Evolutionary conservation across 805 yeast species (phyloP).

Genomic region (Metschnikowia baotianmanensis): DNA sequence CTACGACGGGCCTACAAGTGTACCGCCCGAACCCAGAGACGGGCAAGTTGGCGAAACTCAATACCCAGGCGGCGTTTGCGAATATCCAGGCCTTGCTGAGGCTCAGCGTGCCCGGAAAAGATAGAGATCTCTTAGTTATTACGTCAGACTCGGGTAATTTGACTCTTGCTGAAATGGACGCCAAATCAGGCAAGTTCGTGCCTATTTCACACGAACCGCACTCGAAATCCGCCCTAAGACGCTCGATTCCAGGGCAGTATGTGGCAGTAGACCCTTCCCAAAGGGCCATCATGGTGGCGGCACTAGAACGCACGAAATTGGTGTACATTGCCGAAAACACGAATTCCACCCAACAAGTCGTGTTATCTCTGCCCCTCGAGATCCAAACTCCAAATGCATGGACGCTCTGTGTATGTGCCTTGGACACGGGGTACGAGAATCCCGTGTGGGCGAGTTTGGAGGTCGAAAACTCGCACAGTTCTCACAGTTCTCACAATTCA

Average conservation of each 20-base stretch:
- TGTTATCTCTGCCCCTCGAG: slow-evolving; percentile 73
- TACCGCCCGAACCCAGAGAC: slow-evolving; percentile 51
- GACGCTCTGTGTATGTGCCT: slow-evolving; percentile 52
- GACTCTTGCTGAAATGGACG: slow-evolving; percentile 48
- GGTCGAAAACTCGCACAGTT: no score
- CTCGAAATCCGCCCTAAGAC: slow-evolving; percentile 70
- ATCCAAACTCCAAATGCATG: slow-evolving; percentile 50
- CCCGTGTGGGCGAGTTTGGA: slow-evolving; percentile 86
- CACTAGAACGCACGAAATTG: slow-evolving; percentile 72
- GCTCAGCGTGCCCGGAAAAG: slow-evolving; percentile 52
- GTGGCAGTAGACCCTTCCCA: slow-evolving; percentile 68
- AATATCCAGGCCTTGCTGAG: slow-evolving; percentile 52
- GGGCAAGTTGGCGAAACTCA: slow-evolving; percentile 50
- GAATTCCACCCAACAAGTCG: slow-evolving; percentile 37
- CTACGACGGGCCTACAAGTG: slow-evolving; percentile 53
- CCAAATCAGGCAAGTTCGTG: slow-evolving; percentile 36
- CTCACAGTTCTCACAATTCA: no score
- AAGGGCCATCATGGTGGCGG: slow-evolving; percentile 66
- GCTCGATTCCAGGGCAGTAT: slow-evolving; percentile 74
- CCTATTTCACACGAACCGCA: slow-evolving; percentile 61
- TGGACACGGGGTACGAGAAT: slow-evolving; percentile 78
- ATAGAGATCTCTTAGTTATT: slow-evolving; percentile 57
- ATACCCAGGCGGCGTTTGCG: slow-evolving; percentile 52
- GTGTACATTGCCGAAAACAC: slow-evolving; percentile 59
- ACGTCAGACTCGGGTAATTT: slow-evolving; percentile 82